phyloP scores from a whole-genome alignment of 148 eudicot species.

The Nepenthes gracilis region DNA sequence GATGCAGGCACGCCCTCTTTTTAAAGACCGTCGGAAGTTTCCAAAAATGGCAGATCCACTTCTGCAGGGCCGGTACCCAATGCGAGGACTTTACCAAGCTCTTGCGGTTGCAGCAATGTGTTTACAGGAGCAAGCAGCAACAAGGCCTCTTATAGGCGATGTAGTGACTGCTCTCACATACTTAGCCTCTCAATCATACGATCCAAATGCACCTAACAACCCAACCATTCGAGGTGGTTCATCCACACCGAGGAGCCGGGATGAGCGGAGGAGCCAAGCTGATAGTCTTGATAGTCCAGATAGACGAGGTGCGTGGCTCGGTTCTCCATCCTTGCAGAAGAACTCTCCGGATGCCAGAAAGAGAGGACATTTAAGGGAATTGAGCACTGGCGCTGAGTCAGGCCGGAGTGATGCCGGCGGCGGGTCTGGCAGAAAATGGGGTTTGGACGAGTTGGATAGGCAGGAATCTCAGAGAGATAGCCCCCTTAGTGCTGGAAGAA shows the following conservation, averaged over 20 bases:
- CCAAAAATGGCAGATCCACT: constrained; percentile 58
- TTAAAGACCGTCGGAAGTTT: constrained; percentile 64
- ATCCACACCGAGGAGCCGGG: constrained; percentile 8
- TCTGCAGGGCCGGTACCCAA: constrained; percentile 58
- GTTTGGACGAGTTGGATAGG: constrained; percentile 45
- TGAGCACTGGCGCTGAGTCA: constrained; percentile 6
- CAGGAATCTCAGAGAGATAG: constrained; percentile 40
- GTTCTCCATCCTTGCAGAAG: constrained; percentile 3
- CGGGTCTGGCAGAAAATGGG: constrained; percentile 63
- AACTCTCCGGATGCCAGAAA: constrained; percentile 6
- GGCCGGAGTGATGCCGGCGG: not conserved
- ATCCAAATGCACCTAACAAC: constrained; percentile 21
- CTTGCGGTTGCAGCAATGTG: constrained; percentile 88
- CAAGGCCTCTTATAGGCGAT: constrained; percentile 73
- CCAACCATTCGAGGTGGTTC: not conserved
- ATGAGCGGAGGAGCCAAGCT: constrained; percentile 30
- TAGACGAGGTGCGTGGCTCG: constrained; percentile 4
- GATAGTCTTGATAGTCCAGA: constrained; percentile 20
- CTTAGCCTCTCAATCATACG: constrained; percentile 68
- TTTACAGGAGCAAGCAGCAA: constrained; percentile 71
- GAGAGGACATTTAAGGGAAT: constrained; percentile 3
- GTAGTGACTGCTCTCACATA: constrained; percentile 84
- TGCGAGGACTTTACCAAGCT: constrained; percentile 75
- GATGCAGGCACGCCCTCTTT: constrained; percentile 73
- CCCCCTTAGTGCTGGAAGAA: not conserved